Base-by-base conservation (phyloP, 1,139 yeast species). In the Arxiozyma slooffiae region DNA sequence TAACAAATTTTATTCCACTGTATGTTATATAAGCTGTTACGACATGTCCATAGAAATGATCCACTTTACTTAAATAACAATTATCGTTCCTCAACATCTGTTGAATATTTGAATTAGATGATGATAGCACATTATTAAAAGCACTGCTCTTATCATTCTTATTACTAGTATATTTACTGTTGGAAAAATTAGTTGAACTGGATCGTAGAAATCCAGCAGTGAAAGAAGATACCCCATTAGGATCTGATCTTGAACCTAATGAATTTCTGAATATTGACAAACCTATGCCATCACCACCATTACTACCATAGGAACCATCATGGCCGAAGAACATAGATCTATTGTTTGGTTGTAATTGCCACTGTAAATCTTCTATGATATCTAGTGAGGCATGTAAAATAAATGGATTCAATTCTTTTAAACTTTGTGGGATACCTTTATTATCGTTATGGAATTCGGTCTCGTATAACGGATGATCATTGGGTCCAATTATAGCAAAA, bases 331-430 rank as follows among this genome's bases (percentile, higher is more conserved):
- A 16, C 44, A 46, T 22, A 34, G 38, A 18, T 38, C 48, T 45
- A 30, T 38, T 41, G 26, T 36, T 41, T 43, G 77, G 74, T 55
- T 75, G 79, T 16, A 80, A 73, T 47, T 80, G 77, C 95, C 96
- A 90, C 61, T 89, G 97, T 3, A 80, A 71, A 59, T 89, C 96
- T 58, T 92, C 97, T 1, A 94, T 82, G 21, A 92, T 74, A 64
- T 92, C 99, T 41, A 94, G 71, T 2, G 97, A 80, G 0, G 96
- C 79, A 64, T 92, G 95, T 39, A 92, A 77, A 38, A 94, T 82
- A 63, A 89, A 90, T 21, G 97, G 97, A 60, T 85, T 80, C 47
- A 90, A 71, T 64, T 90, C 97, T 60, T 78, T 78, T 66, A 87
- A 79, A 51, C 82, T 85, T 23, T 78, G 73, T 1, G 90, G 76